These are phyloP conservation scores for Daldinia sp. DNA, from an alignment of 2,329 filamentous ascomycete species.

Conservation along the genomic window DNA sequence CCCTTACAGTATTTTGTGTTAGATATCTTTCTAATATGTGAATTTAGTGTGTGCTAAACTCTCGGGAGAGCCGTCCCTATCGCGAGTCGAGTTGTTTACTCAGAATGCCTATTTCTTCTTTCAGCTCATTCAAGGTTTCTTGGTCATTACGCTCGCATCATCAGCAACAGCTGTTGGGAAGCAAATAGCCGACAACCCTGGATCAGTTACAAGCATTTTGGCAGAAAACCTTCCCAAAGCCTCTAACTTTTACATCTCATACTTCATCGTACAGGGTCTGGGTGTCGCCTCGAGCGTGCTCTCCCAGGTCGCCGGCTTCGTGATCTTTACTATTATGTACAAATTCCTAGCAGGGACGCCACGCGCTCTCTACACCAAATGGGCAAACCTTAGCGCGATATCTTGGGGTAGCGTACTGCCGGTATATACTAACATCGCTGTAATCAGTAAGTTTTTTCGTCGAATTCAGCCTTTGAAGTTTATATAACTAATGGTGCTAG, in stretches of 20 bases:
- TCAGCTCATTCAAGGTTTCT: slow-evolving; percentile 91
- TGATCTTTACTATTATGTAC: slow-evolving; percentile 80
- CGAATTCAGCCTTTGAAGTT: background rate
- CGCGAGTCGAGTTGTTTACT: slow-evolving; percentile 86
- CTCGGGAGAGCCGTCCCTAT: slow-evolving; percentile 82
- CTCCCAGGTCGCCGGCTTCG: slow-evolving; percentile 76
- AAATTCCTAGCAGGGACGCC: slow-evolving; percentile 82
- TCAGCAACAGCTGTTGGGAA: slow-evolving; percentile 78
- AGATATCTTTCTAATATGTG: slow-evolving; percentile 26
- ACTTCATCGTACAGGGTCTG: slow-evolving; percentile 93
- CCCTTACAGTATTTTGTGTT: background rate
- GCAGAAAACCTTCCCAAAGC: slow-evolving; percentile 81
- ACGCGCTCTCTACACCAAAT: slow-evolving; percentile 81
- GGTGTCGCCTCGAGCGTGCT: slow-evolving; percentile 80
- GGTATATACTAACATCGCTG: slow-evolving; percentile 82
- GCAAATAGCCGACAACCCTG: slow-evolving; percentile 73
- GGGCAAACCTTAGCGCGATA: slow-evolving; percentile 77
- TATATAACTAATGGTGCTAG: slow-evolving; percentile 56
- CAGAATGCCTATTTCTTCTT: slow-evolving; percentile 94
- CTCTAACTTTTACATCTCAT: slow-evolving; percentile 95
- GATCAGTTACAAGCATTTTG: slow-evolving; percentile 71
- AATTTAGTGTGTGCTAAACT: slow-evolving; percentile 77
- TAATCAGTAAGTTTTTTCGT: slow-evolving; percentile 71
- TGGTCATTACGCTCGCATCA: slow-evolving; percentile 85
- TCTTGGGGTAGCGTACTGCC: slow-evolving; percentile 89